Evolutionary conservation across 306 rosid genomes (phyloP).

Genomic region (Hylodesmum podocarpum): DNA sequence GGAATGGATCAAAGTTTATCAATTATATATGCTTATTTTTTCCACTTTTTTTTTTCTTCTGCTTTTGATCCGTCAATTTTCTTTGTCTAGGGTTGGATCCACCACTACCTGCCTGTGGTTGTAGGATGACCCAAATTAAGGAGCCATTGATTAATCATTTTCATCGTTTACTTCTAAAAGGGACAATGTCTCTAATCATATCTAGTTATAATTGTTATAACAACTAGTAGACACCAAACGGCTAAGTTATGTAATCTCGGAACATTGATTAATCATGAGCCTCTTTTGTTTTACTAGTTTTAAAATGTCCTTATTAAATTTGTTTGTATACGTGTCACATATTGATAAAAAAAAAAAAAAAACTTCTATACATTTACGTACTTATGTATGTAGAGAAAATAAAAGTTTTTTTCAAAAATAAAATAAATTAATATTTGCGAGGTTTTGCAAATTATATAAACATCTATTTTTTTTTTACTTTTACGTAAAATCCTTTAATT

Average conservation of each 20-base stretch:
- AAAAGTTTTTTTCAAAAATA: too few species aligned
- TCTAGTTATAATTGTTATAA: background rate
- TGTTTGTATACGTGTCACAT: background rate
- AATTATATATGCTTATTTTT: background rate
- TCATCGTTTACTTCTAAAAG: background rate
- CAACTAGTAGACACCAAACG: background rate
- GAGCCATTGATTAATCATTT: background rate
- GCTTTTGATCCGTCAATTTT: background rate
- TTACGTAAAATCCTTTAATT: too few species aligned
- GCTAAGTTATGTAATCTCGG: background rate
- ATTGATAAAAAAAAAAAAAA: too few species aligned
- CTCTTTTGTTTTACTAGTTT: background rate
- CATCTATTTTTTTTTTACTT: too few species aligned
- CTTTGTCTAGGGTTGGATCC: constrained; percentile 38
- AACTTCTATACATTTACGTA: too few species aligned
- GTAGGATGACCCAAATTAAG: background rate
- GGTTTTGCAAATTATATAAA: too few species aligned
- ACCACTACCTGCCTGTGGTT: constrained; percentile 27
- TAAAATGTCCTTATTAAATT: background rate
- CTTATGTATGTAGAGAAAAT: too few species aligned
- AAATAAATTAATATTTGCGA: too few species aligned
- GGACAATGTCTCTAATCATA: constrained; percentile 15
- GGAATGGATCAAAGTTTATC: constrained; percentile 9
- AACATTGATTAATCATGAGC: background rate
- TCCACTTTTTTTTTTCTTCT: background rate